Conservation (phyloP, 495 filamentous ascomycete genomes). For the Penicillium bialowiezense region DNA sequence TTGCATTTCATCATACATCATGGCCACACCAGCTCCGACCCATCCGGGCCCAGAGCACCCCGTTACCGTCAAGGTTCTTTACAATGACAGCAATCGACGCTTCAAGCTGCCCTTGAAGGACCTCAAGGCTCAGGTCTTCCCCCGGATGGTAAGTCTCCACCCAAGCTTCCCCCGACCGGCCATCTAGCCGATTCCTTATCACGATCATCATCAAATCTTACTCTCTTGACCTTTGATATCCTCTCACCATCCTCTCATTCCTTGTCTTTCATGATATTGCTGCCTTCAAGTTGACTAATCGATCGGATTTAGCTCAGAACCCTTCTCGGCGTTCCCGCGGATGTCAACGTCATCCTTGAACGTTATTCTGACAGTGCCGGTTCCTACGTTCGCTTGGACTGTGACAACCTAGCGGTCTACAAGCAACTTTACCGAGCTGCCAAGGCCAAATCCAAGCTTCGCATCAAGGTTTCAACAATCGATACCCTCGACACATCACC, state of each 20-base stretch:
- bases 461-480: conserved; percentile 60
- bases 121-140: conserved; percentile 70
- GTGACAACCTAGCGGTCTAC: conserved; percentile 76
- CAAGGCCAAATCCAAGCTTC: conserved; percentile 97
- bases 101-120: conserved; percentile 90
- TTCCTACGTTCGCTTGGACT: conserved; percentile 75
- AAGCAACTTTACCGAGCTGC: conserved; percentile 96
- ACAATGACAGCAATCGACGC: conserved; percentile 69
- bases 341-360: conserved; percentile 74
- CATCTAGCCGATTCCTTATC: conserved; percentile 22
- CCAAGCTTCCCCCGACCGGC: conserved; percentile 33
- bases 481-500: conserved; percentile 3
- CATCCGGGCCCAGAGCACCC: conserved; percentile 61
- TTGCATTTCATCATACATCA: conserved; percentile 18
- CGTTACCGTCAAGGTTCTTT: conserved; percentile 81
- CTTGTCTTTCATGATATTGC: no score
- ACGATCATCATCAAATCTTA: conserved; percentile 5
- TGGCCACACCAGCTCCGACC: conserved; percentile 31
- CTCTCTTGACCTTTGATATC: background rate
- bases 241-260: background rate
- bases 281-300: conserved; percentile 21
- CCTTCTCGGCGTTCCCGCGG: conserved; percentile 66
- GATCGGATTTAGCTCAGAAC: conserved; percentile 62
- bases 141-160: conserved; percentile 75
- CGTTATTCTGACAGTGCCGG: conserved; percentile 93